A percentile compares a stretch with the other conserved stretches of the same genome.
These are phyloP conservation scores for Anacardium occidentale DNA, from an alignment of 345 rosid species.

Conservation along the genomic window DNA sequence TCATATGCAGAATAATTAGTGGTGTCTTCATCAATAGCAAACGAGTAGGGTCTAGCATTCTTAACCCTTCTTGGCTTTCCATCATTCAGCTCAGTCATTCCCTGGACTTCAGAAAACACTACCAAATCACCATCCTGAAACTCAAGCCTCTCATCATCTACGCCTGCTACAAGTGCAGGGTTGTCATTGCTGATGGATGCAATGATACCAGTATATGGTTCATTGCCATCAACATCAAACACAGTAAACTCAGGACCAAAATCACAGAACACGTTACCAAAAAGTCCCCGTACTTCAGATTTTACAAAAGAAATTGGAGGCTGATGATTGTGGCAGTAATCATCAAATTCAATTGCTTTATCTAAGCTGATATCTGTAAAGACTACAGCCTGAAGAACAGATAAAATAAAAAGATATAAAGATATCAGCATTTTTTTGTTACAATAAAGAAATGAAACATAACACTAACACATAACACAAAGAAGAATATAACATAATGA, in stretches of 20 bases:
- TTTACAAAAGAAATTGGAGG: slow-evolving; percentile 72
- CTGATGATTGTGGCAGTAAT: slow-evolving; percentile 61
- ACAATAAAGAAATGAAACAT: slow-evolving; percentile 8
- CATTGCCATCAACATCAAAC: slow-evolving; percentile 72
- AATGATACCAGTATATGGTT: slow-evolving; percentile 66
- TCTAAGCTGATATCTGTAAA: slow-evolving; percentile 66
- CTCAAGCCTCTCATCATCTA: slow-evolving; percentile 72
- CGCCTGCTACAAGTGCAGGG: slow-evolving; percentile 54
- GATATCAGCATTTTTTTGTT: neutral
- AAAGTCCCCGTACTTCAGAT: slow-evolving; percentile 72
- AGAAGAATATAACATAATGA: neutral
- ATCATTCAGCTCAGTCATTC: slow-evolving; percentile 76
- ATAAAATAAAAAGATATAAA: too few relatives aligned
- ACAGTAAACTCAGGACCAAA: slow-evolving; percentile 68
- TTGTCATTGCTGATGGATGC: slow-evolving; percentile 69
- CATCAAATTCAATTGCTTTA: slow-evolving; percentile 60
- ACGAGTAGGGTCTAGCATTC: slow-evolving; percentile 70
- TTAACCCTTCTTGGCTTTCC: slow-evolving; percentile 80
- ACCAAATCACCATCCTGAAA: slow-evolving; percentile 70
- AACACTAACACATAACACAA: neutral
- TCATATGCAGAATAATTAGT: slow-evolving; percentile 51
- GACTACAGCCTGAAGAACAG: slow-evolving; percentile 69
- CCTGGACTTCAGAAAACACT: slow-evolving; percentile 64
- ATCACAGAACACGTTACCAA: slow-evolving; percentile 71
- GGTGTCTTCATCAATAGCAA: slow-evolving; percentile 74